phyloP scores from a whole-genome alignment of 2,329 filamentous ascomycete species.

The Thelonectria rubi region DNA sequence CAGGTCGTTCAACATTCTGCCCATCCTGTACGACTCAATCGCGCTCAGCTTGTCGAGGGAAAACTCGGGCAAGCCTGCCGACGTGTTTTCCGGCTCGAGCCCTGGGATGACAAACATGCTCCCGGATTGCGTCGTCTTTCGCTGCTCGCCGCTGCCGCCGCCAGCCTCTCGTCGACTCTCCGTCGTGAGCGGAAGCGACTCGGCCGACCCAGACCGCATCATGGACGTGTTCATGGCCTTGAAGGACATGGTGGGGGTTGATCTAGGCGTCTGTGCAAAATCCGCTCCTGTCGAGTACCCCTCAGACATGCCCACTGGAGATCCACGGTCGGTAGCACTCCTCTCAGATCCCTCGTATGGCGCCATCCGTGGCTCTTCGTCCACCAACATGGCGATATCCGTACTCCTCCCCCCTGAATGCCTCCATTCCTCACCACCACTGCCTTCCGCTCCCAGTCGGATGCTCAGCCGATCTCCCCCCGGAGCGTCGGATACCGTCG shows the following conservation, averaged over 20 bases:
- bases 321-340: constrained; percentile 12
- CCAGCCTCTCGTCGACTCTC: constrained; percentile 17
- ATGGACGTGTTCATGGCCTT: constrained; percentile 18
- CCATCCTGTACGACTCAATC: constrained; percentile 34
- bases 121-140: not conserved
- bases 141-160: constrained; percentile 7
- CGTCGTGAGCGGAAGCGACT: constrained; percentile 5
- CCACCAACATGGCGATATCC: constrained; percentile 14
- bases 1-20: constrained; percentile 37
- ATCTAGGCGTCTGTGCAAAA: constrained; percentile 12
- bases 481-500: constrained; percentile 1
- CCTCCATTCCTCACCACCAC: constrained; percentile 12
- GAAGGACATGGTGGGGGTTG: constrained; percentile 28
- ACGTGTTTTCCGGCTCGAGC: constrained; percentile 4
- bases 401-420: constrained; percentile 6
- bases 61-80: not conserved
- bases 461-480: constrained; percentile 27
- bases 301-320: constrained; percentile 17
- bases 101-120: constrained; percentile 32
- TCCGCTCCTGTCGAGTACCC: constrained; percentile 2
- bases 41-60: constrained; percentile 13
- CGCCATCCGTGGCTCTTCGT: constrained; percentile 16
- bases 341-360: constrained; percentile 26
- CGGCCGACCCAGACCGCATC: constrained; percentile 14
- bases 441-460: constrained; percentile 24